phyloP scores from a whole-genome alignment of 805 yeast species.

The Lachancea waltii region DNA sequence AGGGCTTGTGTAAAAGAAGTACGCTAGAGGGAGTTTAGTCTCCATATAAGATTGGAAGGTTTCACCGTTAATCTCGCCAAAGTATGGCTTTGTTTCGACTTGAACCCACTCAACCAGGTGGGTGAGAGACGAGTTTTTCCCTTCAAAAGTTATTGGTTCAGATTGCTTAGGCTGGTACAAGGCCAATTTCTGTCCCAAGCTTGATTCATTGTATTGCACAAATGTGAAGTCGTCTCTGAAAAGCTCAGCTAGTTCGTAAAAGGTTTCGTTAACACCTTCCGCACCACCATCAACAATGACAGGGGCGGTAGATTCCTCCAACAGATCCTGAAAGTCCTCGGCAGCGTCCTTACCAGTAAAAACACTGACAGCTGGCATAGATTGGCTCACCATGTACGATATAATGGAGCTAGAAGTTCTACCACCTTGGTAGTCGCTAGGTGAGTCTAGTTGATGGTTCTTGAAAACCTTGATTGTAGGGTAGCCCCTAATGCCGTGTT shows the following conservation, averaged over 20 bases:
- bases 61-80: slow-evolving; percentile 80
- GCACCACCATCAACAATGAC: slow-evolving; percentile 52
- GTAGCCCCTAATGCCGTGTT: slow-evolving; percentile 68
- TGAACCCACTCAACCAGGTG: slow-evolving; percentile 30
- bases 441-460: slow-evolving; percentile 36
- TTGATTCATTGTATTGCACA: slow-evolving; percentile 37
- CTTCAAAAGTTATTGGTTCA: slow-evolving; percentile 30
- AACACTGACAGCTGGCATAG: slow-evolving; percentile 66
- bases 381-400: slow-evolving; percentile 70
- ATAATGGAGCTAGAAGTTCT: slow-evolving; percentile 77
- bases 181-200: slow-evolving; percentile 32
- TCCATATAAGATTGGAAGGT: slow-evolving; percentile 71
- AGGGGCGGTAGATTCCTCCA: slow-evolving; percentile 37
- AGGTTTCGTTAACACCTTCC: slow-evolving; percentile 47
- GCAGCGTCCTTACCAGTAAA: slow-evolving; percentile 45
- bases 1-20: slow-evolving; percentile 70
- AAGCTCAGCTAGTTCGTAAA: slow-evolving; percentile 51
- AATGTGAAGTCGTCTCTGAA: slow-evolving; percentile 62
- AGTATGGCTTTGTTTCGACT: slow-evolving; percentile 67
- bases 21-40: slow-evolving; percentile 72
- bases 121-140: slow-evolving; percentile 19
- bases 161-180: slow-evolving; percentile 28
- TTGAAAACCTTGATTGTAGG: slow-evolving; percentile 79
- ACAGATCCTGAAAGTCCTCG: slow-evolving; percentile 34
- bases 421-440: slow-evolving; percentile 72